Base-by-base conservation (phyloP, 257 asterid genomes). In the Phtheirospermum japonicum region DNA sequence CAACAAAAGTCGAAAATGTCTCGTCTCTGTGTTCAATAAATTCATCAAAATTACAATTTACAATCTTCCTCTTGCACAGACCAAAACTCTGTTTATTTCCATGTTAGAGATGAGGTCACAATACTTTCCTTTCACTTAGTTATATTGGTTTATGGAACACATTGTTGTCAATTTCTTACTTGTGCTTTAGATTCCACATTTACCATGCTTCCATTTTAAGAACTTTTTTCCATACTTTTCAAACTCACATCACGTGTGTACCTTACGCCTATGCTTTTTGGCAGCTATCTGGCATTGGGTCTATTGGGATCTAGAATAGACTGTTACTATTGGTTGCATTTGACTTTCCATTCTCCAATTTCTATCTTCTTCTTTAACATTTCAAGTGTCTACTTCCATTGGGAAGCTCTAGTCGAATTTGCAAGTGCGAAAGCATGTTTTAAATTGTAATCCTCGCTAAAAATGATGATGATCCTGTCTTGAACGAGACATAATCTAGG, bases 131-230 rank as follows among this genome's bases (percentile, higher is more conserved):
- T 51, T 12, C 36, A 39, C 4, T 53, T 36, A 31, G 11, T 51
- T 40, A 23, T 52, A 42, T 42, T 69, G 69, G 37, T 55, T 33
- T 58, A 17, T 40, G 42, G 17, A 43, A 52, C 60, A 51, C 62
- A 33, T 8, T 34, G 46, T n/a, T 67, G 37, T 59, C 23, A 37
- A 20, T 37, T 36, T 45, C 23, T 19, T 17, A 23, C 16, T 39
- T 42, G 9, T 53, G 40, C 57, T 52, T 42, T 18, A 52, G 12
- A 16, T 68, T 42, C 45, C 5, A 17, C 57, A 61, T 31, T 53
- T 32, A 36, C 23, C 11, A 32, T 5, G 7, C 55, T 42, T 42
- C 42, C 42, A 36, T 36, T 9, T 12, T 18, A 16, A 7, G 64
- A 42, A 55, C 16, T 20, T 55, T 42, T 37, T 65, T 16, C 8